Evolutionary conservation across 345 rosid genomes (phyloP).

Genomic region (Boechera retrofracta): DNA sequence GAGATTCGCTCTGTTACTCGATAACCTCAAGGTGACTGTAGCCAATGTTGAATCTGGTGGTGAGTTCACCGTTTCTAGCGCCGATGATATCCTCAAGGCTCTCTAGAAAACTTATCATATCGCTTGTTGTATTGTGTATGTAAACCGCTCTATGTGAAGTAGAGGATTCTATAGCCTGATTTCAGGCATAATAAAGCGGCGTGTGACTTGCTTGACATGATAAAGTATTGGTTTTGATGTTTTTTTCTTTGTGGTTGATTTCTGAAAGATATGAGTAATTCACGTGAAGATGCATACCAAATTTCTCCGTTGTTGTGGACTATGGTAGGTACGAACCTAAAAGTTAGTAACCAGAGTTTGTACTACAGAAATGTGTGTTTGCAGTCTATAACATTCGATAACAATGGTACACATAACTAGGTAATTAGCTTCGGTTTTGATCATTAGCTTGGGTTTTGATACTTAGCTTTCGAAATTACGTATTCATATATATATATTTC

Average conservation of each 20-base stretch:
- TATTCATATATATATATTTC: too few species aligned
- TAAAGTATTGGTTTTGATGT: neutral
- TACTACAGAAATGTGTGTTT: too few species aligned
- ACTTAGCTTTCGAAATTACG: too few species aligned
- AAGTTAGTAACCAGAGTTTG: neutral
- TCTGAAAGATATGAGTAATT: neutral
- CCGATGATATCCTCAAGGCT: slow-evolving; percentile 81
- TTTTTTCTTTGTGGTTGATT: neutral
- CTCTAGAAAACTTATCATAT: slow-evolving; percentile 46
- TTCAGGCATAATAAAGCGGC: slow-evolving; percentile 18
- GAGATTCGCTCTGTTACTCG: slow-evolving; percentile 86
- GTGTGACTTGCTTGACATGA: neutral
- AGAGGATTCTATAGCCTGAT: slow-evolving; percentile 8
- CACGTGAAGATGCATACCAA: neutral
- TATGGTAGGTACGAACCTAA: neutral
- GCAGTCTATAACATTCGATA: too few species aligned
- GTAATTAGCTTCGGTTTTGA: too few species aligned
- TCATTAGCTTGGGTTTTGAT: too few species aligned
- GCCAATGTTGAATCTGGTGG: slow-evolving; percentile 95
- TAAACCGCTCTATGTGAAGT: slow-evolving; percentile 16
- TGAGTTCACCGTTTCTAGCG: slow-evolving; percentile 85
- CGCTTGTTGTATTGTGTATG: neutral
- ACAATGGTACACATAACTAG: too few species aligned
- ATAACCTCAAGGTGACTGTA: slow-evolving; percentile 87
- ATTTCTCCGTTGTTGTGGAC: neutral